A percentile compares a stretch with the other conserved stretches of the same genome.
phyloP scores from a whole-genome alignment of 2,329 filamentous ascomycete species.

The Harringtonia lauricola region DNA sequence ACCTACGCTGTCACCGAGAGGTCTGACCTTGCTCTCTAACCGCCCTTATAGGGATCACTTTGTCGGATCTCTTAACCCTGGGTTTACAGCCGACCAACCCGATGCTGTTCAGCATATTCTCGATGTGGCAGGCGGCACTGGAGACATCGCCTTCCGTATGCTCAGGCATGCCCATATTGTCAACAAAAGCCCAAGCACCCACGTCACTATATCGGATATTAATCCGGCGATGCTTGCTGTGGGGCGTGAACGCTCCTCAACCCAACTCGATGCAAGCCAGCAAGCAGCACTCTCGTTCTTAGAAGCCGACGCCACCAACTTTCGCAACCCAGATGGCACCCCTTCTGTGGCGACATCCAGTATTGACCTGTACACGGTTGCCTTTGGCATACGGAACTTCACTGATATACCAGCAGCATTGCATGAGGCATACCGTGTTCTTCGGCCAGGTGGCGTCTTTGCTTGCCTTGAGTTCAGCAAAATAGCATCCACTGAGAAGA shows the following conservation, averaged over 20 bases:
- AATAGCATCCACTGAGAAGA: conserved; percentile 33
- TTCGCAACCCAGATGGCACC: conserved; percentile 29
- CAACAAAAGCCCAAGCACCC: conserved; percentile 68
- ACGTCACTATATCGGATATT: conserved; percentile 90
- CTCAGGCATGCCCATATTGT: conserved; percentile 76
- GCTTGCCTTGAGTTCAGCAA: conserved; percentile 94
- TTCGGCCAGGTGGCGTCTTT: conserved; percentile 92
- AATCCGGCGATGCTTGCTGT: conserved; percentile 91
- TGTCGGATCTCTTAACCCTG: conserved; percentile 81
- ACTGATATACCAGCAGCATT: conserved; percentile 80
- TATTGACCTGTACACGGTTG: conserved; percentile 94
- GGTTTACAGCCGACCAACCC: conserved; percentile 37
- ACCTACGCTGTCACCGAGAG: not conserved
- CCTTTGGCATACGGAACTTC: conserved; percentile 96
- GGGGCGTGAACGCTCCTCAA: conserved; percentile 64
- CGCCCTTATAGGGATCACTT: conserved; percentile 60
- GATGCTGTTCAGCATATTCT: conserved; percentile 60
- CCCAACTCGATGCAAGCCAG: conserved; percentile 41
- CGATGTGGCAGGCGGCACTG: conserved; percentile 92
- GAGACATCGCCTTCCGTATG: conserved; percentile 95
- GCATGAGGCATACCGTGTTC: conserved; percentile 71
- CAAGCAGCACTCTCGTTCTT: conserved; percentile 60
- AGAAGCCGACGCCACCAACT: conserved; percentile 78
- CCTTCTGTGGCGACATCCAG: conserved; percentile 51
- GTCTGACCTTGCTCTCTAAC: not conserved